Conservation (phyloP, 805 yeast species). For the Lachancea thermotolerans region DNA sequence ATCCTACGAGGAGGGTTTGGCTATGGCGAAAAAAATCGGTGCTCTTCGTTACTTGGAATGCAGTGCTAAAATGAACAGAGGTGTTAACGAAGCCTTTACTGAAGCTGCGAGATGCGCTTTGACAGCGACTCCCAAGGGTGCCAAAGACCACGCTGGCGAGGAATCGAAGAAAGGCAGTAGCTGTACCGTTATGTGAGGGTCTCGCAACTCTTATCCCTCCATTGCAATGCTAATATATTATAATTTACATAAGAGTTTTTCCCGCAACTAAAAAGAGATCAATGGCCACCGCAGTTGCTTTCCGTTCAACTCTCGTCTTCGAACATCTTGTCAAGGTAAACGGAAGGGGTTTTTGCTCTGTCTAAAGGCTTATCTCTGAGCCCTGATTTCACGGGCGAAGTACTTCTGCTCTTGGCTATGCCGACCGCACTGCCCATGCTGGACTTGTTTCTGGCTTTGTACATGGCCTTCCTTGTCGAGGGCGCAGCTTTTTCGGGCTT, state of each 20-base stretch:
- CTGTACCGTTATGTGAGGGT: conserved; percentile 37
- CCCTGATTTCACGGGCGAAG: background rate
- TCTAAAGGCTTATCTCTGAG: background rate
- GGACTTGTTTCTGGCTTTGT: conserved; percentile 35
- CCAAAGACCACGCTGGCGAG: conserved; percentile 35
- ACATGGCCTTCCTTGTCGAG: conserved; percentile 31
- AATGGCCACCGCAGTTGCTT: background rate
- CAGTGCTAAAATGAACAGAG: conserved; percentile 91
- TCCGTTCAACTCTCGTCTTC: conserved; percentile 6
- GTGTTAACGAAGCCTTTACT: conserved; percentile 98
- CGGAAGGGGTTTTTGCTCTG: conserved; percentile 22
- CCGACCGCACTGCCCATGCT: conserved; percentile 27
- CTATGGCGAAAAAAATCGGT: conserved; percentile 87
- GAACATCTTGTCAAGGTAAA: conserved; percentile 25
- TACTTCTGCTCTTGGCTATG: conserved; percentile 7
- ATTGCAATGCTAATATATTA: background rate
- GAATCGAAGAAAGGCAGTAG: conserved; percentile 29
- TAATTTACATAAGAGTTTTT: conserved; percentile 4
- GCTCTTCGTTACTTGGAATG: conserved; percentile 94
- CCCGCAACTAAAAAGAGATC: background rate
- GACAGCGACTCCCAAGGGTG: conserved; percentile 79
- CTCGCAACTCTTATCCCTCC: background rate
- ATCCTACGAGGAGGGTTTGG: conserved; percentile 87
- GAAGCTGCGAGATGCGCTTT: conserved; percentile 98
- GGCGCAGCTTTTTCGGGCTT: conserved; percentile 28